phyloP scores from a whole-genome alignment of 2,329 filamentous ascomycete species.

The Botrytis aclada region DNA sequence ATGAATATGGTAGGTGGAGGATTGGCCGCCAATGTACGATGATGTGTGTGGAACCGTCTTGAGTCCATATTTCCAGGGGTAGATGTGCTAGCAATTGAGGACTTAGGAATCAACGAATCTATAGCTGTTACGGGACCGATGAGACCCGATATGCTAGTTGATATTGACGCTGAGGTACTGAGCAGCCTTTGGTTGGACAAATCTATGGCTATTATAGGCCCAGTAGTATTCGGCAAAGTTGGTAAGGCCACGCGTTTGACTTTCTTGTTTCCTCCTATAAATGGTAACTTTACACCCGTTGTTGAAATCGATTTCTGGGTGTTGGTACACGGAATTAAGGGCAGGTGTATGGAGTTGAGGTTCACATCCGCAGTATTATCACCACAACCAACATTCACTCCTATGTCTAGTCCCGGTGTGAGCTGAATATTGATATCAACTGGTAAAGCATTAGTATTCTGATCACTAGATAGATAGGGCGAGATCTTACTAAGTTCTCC shows the following conservation, averaged over 20 bases:
- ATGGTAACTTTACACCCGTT: neutral
- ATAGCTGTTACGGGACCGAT: neutral
- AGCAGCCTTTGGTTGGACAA: neutral
- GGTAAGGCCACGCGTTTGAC: neutral
- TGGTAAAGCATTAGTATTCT: neutral
- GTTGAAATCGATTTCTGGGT: neutral
- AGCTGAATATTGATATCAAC: neutral
- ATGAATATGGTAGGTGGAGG: slow-evolving; percentile 1
- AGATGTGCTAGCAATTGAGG: neutral
- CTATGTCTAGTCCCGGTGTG: neutral
- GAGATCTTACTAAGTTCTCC: neutral
- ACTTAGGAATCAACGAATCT: neutral
- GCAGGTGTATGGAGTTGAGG: neutral
- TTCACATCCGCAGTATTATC: neutral
- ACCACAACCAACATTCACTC: neutral
- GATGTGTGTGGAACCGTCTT: neutral
- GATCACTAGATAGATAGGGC: neutral
- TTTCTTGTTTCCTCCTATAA: neutral
- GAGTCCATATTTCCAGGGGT: neutral
- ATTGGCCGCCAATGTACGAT: neutral
- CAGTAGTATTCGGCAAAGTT: neutral
- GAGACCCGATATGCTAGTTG: neutral
- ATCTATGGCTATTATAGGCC: neutral
- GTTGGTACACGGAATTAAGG: neutral
- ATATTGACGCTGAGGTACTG: too few species aligned